These are phyloP conservation scores for Liquidambar formosana DNA, from an alignment of 164 flowering plant genomes.

Conservation along the genomic window DNA sequence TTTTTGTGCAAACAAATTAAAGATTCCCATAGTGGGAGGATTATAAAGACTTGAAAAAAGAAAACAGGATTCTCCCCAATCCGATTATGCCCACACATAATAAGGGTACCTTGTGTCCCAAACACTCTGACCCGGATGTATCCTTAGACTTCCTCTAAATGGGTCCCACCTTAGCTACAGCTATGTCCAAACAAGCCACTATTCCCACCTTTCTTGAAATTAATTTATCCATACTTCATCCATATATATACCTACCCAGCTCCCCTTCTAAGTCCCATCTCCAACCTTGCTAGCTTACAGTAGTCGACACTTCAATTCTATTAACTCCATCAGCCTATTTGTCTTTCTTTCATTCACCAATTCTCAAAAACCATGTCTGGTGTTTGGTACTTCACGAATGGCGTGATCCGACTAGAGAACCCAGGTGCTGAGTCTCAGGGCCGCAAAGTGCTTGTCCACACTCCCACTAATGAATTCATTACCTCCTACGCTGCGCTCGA, in stretches of 20 bases:
- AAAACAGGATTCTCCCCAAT: conserved; percentile 35
- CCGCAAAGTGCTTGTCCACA: conserved; percentile 65
- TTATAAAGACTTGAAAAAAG: not conserved
- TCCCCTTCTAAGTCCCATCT: not conserved
- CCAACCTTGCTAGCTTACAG: not conserved
- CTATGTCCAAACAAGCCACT: conserved; percentile 18
- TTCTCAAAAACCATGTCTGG: conserved; percentile 63
- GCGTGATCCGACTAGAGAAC: conserved; percentile 69
- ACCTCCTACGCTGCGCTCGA: conserved; percentile 60
- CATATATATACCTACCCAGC: conserved; percentile 18
- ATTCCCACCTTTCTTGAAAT: not conserved
- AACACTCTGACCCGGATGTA: conserved; percentile 11
- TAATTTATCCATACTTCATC: conserved; percentile 5
- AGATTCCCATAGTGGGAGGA: conserved; percentile 24
- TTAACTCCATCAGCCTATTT: not conserved
- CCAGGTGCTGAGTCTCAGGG: conserved; percentile 42
- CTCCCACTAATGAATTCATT: conserved; percentile 58
- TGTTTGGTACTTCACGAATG: conserved; percentile 90
- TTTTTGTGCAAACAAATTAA: no score
- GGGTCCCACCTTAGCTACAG: conserved; percentile 24
- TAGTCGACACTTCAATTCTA: not conserved
- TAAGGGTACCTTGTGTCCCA: conserved; percentile 7
- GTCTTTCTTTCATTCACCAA: not conserved
- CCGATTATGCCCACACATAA: conserved; percentile 17
- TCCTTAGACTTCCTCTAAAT: not conserved